A percentile compares a stretch with the other conserved stretches of the same genome.
Conservation (phyloP, 805 yeast species). For the Lipomyces kockii region DNA sequence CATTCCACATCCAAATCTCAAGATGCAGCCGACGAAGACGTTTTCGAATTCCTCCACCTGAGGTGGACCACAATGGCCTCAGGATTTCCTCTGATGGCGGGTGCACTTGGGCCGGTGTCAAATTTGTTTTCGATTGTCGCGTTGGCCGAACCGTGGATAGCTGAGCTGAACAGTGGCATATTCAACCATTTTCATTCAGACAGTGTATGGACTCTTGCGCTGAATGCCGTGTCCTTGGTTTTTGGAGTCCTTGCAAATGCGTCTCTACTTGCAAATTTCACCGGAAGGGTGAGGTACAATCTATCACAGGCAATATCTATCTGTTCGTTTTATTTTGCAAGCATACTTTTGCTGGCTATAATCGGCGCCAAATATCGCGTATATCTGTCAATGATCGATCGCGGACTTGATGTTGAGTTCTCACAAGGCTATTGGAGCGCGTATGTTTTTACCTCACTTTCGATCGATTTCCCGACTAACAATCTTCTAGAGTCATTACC, state of each 20-base stretch:
- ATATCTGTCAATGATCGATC: neutral
- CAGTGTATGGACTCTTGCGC: slow-evolving; percentile 51
- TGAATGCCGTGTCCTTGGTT: slow-evolving; percentile 67
- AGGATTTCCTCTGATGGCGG: slow-evolving; percentile 74
- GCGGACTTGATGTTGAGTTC: slow-evolving; percentile 37
- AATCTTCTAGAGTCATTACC: slow-evolving; percentile 50
- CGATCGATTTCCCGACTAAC: neutral
- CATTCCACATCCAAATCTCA: no score
- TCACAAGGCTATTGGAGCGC: slow-evolving; percentile 75
- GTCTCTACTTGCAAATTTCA: slow-evolving; percentile 71
- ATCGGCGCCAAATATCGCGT: neutral
- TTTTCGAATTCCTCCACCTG: slow-evolving; percentile 10
- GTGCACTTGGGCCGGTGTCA: slow-evolving; percentile 79
- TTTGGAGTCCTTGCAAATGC: slow-evolving; percentile 71
- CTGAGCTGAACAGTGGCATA: slow-evolving; percentile 3
- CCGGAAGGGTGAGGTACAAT: slow-evolving; percentile 61
- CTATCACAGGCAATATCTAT: slow-evolving; percentile 67
- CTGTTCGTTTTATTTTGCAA: slow-evolving; percentile 66
- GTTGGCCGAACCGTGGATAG: slow-evolving; percentile 70
- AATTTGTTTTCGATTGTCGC: slow-evolving; percentile 76
- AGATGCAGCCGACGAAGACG: neutral
- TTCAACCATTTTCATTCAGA: slow-evolving; percentile 40
- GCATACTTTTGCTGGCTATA: slow-evolving; percentile 56
- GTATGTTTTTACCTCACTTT: slow-evolving; percentile 47
- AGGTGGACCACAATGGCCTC: slow-evolving; percentile 70